A percentile compares a stretch with the other conserved stretches of the same genome.
Evolutionary conservation across 2,329 filamentous ascomycete species (phyloP).

Genomic region (Cephalotrichum gorgonifer): DNA sequence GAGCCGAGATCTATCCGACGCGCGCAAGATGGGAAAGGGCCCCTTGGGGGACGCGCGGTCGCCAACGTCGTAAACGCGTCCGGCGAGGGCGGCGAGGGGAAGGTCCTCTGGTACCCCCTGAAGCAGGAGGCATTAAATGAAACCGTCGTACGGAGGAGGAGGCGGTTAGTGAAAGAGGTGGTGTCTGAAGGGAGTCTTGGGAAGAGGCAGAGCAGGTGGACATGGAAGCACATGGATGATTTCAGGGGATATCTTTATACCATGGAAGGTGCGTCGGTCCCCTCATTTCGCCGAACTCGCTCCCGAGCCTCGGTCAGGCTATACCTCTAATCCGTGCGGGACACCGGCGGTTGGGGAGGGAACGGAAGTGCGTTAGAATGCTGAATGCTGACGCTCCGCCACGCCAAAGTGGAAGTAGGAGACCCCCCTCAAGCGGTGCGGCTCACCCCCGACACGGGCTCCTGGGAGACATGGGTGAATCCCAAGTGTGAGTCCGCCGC

Average conservation of each 20-base stretch:
- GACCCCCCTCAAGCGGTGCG: constrained; percentile 44
- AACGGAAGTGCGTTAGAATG: too few species aligned
- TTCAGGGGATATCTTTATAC: constrained; percentile 5
- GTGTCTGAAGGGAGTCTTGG: background rate
- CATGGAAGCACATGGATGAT: constrained; percentile 6
- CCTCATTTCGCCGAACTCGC: background rate
- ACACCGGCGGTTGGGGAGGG: background rate
- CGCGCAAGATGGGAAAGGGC: too few species aligned
- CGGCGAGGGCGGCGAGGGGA: background rate
- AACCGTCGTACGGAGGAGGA: background rate
- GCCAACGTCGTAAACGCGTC: background rate
- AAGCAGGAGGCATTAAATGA: background rate
- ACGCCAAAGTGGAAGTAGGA: constrained; percentile 42
- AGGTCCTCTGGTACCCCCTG: background rate
- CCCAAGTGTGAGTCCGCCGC: constrained; percentile 4
- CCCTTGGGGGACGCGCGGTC: too few species aligned
- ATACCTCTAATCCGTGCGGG: background rate
- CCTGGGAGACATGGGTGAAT: constrained; percentile 52
- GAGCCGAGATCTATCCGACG: background rate
- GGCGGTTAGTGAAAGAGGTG: background rate
- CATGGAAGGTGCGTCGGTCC: constrained; percentile 1
- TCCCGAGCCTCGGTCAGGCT: too few species aligned
- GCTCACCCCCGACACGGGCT: constrained; percentile 52
- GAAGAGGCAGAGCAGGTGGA: constrained; percentile 1
- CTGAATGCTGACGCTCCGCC: too few species aligned